Evolutionary conservation across 1,284 basidiomycete genomes (phyloP).

Genomic region (Cryptococcus sp.): DNA sequence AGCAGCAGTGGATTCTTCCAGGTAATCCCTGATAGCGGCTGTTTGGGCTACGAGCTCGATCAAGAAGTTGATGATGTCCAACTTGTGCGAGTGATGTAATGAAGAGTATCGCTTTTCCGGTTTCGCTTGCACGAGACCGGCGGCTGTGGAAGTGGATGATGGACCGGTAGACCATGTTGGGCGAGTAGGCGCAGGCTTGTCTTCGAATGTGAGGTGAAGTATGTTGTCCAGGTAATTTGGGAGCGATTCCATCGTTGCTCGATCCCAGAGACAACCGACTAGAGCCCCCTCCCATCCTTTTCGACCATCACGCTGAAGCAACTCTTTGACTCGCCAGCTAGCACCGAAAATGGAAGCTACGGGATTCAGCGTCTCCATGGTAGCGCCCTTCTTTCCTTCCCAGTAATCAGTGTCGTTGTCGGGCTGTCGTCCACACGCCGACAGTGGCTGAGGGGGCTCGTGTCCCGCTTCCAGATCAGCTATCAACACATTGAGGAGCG

Average conservation of each 20-base stretch:
- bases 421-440: conserved; percentile 28
- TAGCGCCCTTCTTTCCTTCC: conserved; percentile 51
- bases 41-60: conserved; percentile 87
- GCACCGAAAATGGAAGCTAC: conserved; percentile 32
- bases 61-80: conserved; percentile 83
- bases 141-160: conserved; percentile 45
- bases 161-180: conserved; percentile 52
- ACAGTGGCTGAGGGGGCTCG: conserved; percentile 35
- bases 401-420: conserved; percentile 49
- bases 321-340: conserved; percentile 41
- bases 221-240: conserved; percentile 74
- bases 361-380: conserved; percentile 46
- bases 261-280: conserved; percentile 86
- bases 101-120: conserved; percentile 70
- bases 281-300: conserved; percentile 75
- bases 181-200: conserved; percentile 48
- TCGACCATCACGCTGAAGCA: conserved; percentile 38
- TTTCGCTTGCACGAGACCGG: conserved; percentile 45
- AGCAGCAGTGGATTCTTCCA: conserved; percentile 86
- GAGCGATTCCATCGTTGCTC: conserved; percentile 72
- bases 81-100: conserved; percentile 74
- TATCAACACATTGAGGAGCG: conserved; percentile 79
- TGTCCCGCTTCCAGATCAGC: conserved; percentile 62
- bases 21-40: conserved; percentile 78
- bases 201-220: conserved; percentile 69